Evolutionary conservation across 768 basidiomycete genomes (phyloP), one percentile per base, ranked within the genome.

Genomic region (Amanita inopinata): DNA sequence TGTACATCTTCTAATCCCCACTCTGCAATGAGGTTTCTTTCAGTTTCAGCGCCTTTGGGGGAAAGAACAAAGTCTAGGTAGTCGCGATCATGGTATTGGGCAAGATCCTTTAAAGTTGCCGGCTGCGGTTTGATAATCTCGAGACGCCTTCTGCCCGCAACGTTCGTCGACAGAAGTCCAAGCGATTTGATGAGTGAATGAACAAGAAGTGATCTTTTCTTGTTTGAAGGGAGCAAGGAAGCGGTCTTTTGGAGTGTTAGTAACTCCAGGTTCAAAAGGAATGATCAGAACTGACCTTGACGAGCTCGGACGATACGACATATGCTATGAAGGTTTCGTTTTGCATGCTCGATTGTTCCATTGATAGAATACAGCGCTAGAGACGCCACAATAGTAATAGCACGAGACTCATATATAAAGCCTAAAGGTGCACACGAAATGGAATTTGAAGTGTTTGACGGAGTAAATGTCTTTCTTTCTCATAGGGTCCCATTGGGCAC

Each of bases 221-320:
- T 69, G 51, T 87, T 87, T 0, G 81, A 83, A 5, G 83, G 83
- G 0, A 91, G 68, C 3, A 76, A 64, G 0, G 68, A 70, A 4
- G 71, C 70, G 12, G 63, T 53, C 64, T 64, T 11, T 14, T n/a
- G 22, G 34, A 17, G 15, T 3, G 35, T n/a, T 3, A n/a, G 25
- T 19, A 33, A 28, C 25, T n/a, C 3, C 40, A n/a, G 49, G 1
- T 7, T 17, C 8, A 12, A 27, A 7, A 22, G 20, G 19, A 27
- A 15, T 18, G 8, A 7, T 15, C 6, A 18, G 11, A 15, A 4
- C 17, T 9, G 19, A 72, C 78, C 59, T 71, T 77, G 31, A 64
- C 70, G 1, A 81, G 64, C 18, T 78, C 76, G 35, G 74, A 64
- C 0, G 80, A 80, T 5, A 72, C 74, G 17, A 80, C 57, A 45